phyloP scores from a whole-genome alignment of 1,284 basidiomycete species.

The Paramarasmius palmivorus region DNA sequence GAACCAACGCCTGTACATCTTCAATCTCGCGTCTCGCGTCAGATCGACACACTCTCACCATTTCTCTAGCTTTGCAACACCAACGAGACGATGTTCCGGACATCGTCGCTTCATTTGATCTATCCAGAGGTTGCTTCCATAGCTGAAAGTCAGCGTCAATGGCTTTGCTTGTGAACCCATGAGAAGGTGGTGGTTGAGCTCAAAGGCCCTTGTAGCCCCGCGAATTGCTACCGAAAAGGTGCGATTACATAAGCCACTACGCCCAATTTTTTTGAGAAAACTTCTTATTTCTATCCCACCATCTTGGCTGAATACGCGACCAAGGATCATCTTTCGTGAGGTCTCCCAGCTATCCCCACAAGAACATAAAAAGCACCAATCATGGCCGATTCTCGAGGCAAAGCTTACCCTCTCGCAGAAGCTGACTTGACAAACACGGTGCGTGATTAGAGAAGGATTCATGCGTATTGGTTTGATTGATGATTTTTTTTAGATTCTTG shows the following conservation, averaged over 20 bases:
- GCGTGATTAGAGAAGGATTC: too few species aligned
- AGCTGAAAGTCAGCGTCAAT: conserved; percentile 44
- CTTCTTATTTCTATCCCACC: background rate
- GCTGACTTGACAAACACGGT: conserved; percentile 94
- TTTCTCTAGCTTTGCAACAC: conserved; percentile 34
- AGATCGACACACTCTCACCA: conserved; percentile 31
- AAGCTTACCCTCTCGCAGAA: conserved; percentile 93
- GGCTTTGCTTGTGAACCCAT: background rate
- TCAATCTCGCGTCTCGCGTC: background rate
- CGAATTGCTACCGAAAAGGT: background rate
- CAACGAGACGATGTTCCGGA: conserved; percentile 39
- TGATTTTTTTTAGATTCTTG: conserved; percentile 67
- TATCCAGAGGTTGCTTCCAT: conserved; percentile 49
- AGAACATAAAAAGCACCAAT: conserved; percentile 15
- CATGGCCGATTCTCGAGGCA: conserved; percentile 66
- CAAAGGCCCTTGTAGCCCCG: background rate
- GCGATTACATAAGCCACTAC: background rate
- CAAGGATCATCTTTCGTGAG: conserved; percentile 82
- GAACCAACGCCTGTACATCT: conserved; percentile 43
- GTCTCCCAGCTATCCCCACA: conserved; percentile 40
- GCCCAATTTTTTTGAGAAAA: background rate
- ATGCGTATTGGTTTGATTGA: conserved; percentile 2
- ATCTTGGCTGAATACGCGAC: conserved; percentile 46
- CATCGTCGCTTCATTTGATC: conserved; percentile 48
- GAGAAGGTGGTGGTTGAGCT: too few species aligned